A percentile compares a stretch with the other conserved stretches of the same genome.
Conservation (phyloP, 495 filamentous ascomycete species). For the Pseudomonodictys pantanalensis region DNA sequence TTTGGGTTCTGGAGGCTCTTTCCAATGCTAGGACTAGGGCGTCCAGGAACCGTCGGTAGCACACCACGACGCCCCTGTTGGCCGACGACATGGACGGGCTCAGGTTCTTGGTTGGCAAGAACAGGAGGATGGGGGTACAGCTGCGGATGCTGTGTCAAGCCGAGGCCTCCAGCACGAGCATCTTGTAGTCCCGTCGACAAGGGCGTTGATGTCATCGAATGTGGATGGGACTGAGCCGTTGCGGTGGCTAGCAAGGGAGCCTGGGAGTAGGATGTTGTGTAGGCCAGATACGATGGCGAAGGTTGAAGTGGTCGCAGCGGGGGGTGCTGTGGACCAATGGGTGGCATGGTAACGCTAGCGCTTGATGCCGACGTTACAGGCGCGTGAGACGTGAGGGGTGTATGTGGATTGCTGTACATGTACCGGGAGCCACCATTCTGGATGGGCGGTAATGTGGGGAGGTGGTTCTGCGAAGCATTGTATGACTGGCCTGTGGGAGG, state of each 20-base stretch:
- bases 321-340: constrained; percentile 29
- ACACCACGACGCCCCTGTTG: constrained; percentile 88
- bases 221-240: constrained; percentile 22
- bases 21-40: constrained; percentile 65
- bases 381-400: constrained; percentile 27
- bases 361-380: constrained; percentile 19
- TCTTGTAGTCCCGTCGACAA: constrained; percentile 24
- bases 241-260: constrained; percentile 16
- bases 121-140: constrained; percentile 26
- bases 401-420: constrained; percentile 28
- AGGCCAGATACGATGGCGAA: constrained; percentile 20
- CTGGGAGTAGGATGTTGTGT: constrained; percentile 25
- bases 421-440: constrained; percentile 20
- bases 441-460: constrained; percentile 30
- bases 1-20: constrained; percentile 78
- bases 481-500: constrained; percentile 25
- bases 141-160: constrained; percentile 21
- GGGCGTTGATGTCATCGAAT: constrained; percentile 21
- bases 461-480: constrained; percentile 22
- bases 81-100: constrained; percentile 85
- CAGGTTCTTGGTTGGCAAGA: constrained; percentile 44
- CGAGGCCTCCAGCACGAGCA: constrained; percentile 21
- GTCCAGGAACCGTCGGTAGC: constrained; percentile 82
- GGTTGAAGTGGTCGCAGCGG: constrained; percentile 31
- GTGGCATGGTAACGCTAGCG: constrained; percentile 20